Conservation (phyloP, 1,284 basidiomycete genomes). For the Erythrobasidium hasegawianum region DNA sequence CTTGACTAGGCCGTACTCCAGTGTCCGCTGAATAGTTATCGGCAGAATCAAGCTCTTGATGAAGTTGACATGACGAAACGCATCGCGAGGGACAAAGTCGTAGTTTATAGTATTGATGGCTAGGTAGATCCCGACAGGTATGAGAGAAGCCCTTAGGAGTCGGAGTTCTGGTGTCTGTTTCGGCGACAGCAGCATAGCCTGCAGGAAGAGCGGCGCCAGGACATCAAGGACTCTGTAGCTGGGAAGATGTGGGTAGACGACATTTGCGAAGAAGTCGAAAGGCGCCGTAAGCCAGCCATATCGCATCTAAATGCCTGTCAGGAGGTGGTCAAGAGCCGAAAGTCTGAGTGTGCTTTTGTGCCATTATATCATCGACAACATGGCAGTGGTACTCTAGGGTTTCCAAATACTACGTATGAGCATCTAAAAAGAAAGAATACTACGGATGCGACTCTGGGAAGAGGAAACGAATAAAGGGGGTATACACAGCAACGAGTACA, state of each 20-base stretch:
- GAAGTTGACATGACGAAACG: slow-evolving; percentile 22
- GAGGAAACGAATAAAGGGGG: too few species aligned
- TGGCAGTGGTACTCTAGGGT: too few species aligned
- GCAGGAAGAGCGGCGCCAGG: slow-evolving; percentile 9
- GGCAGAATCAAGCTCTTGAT: slow-evolving; percentile 25
- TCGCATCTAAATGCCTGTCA: too few species aligned
- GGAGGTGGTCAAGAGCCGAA: too few species aligned
- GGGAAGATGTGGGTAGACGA: slow-evolving; percentile 12
- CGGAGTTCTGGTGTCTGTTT: slow-evolving; percentile 4
- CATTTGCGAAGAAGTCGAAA: not conserved
- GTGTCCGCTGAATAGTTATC: slow-evolving; percentile 6
- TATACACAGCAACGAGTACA: too few species aligned
- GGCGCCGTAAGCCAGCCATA: too few species aligned
- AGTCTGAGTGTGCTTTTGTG: too few species aligned
- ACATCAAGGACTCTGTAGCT: slow-evolving; percentile 3
- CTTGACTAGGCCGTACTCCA: slow-evolving; percentile 15
- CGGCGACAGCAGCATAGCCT: slow-evolving; percentile 9
- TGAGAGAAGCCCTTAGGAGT: not conserved
- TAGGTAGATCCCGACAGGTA: slow-evolving; percentile 17
- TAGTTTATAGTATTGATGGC: not conserved
- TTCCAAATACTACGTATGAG: too few species aligned
- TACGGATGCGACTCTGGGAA: too few species aligned
- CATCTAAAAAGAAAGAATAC: too few species aligned
- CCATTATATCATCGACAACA: too few species aligned
- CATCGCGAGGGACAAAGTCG: slow-evolving; percentile 24